phyloP scores from a whole-genome alignment of 2,329 filamentous ascomycete species.

The Colletotrichum eleusines region DNA sequence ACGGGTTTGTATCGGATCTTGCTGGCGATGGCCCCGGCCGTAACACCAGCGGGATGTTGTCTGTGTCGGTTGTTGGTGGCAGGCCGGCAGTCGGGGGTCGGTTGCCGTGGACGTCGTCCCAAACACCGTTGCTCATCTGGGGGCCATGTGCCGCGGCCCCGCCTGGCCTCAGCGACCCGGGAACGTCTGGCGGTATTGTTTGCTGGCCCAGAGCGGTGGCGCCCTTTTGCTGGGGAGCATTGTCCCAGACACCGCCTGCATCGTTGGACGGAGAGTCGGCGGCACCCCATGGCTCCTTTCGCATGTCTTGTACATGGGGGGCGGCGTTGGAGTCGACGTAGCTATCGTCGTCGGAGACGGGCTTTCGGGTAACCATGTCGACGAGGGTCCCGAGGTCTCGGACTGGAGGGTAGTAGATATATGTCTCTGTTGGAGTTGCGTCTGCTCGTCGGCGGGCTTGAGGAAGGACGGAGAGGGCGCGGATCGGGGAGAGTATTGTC shows the following conservation, averaged over 20 bases:
- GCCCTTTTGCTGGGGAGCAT: conserved; percentile 41
- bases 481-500: background rate
- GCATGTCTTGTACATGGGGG: conserved; percentile 46
- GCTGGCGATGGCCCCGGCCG: conserved; percentile 45
- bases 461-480: background rate
- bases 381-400: conserved; percentile 37
- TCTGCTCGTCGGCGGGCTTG: conserved; percentile 14
- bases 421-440: background rate
- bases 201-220: conserved; percentile 22
- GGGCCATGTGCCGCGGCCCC: conserved; percentile 42
- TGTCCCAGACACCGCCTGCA: conserved; percentile 45
- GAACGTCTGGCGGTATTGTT: conserved; percentile 44
- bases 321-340: conserved; percentile 45
- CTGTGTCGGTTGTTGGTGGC: conserved; percentile 13
- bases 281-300: conserved; percentile 50
- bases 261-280: conserved; percentile 49
- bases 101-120: conserved; percentile 47
- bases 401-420: conserved; percentile 15
- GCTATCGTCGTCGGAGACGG: conserved; percentile 49
- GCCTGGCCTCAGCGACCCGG: conserved; percentile 51
- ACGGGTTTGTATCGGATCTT: conserved; percentile 64
- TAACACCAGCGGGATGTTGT: conserved; percentile 50
- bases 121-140: conserved; percentile 49
- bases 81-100: conserved; percentile 28
- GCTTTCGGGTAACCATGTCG: conserved; percentile 59